Conservation (phyloP, 768 basidiomycete genomes). For the Daedalea quercina region DNA sequence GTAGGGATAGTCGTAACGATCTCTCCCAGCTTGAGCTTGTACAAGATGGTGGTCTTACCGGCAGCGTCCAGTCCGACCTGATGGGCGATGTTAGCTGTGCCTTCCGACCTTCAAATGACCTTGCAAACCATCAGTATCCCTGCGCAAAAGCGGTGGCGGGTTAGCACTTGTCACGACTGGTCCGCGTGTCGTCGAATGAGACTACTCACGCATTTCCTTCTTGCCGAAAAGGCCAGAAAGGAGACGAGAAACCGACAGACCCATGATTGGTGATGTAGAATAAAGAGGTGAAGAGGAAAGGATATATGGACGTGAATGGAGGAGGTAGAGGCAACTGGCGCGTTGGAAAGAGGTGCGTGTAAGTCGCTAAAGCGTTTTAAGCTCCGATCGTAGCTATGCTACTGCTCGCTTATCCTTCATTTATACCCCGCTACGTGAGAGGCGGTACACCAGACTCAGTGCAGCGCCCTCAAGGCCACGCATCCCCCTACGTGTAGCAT, state of each 20-base stretch:
- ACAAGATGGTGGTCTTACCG: conserved; percentile 97
- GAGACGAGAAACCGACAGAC: conserved; percentile 68
- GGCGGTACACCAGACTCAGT: not conserved
- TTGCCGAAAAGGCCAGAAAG: conserved; percentile 90
- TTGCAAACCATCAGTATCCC: conserved; percentile 89
- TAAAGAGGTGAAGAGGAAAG: conserved; percentile 11
- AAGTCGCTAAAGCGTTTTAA: conserved; percentile 15
- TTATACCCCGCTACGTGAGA: not conserved
- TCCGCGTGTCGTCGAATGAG: conserved; percentile 18
- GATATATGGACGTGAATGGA: conserved; percentile 10
- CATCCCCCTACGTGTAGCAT: not conserved
- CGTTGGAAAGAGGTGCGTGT: conserved; percentile 11
- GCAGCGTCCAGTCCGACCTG: conserved; percentile 99
- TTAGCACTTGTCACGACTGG: conserved; percentile 15
- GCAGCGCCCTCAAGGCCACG: too few relatives aligned
- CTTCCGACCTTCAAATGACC: not conserved
- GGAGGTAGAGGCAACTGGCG: conserved; percentile 11
- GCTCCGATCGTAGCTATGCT: conserved; percentile 19
- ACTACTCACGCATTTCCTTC: conserved; percentile 95
- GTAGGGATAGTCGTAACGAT: conserved; percentile 99
- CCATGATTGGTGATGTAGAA: conserved; percentile 45
- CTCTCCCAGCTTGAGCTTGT: conserved; percentile 99
- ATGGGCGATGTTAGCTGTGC: not conserved
- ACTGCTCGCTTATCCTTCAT: not conserved
- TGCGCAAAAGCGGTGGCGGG: conserved; percentile 30